phyloP scores from a whole-genome alignment of 768 basidiomycete genomes.

The Naematelia encephala region DNA sequence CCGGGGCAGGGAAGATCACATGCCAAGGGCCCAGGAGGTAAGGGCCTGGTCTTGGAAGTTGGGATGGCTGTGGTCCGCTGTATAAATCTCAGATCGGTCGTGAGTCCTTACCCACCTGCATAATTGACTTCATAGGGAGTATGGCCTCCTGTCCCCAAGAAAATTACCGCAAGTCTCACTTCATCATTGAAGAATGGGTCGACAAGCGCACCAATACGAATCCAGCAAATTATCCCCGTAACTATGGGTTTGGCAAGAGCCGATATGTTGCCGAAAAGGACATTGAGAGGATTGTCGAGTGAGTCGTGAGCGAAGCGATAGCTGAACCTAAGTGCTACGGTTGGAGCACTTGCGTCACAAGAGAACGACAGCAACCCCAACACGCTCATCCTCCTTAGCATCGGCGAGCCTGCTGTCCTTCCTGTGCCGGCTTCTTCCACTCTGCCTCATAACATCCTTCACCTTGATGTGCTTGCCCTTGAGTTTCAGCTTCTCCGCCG shows the following conservation, averaged over 20 bases:
- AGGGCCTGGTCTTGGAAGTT: constrained; percentile 45
- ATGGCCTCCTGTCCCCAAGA: constrained; percentile 49
- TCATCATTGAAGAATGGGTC: constrained; percentile 48
- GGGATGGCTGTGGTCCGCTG: constrained; percentile 46
- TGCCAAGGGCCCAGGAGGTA: constrained; percentile 20
- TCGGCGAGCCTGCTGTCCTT: constrained; percentile 36
- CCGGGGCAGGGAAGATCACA: constrained; percentile 37
- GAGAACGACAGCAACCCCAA: constrained; percentile 43
- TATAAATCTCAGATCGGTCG: constrained; percentile 46
- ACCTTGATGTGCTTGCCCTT: constrained; percentile 44
- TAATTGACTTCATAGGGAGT: constrained; percentile 27
- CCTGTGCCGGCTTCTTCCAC: constrained; percentile 39
- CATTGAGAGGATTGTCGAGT: constrained; percentile 47
- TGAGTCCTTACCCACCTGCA: constrained; percentile 22
- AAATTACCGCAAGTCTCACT: constrained; percentile 48
- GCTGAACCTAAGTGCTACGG: constrained; percentile 32
- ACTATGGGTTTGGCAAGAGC: constrained; percentile 45
- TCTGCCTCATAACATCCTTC: constrained; percentile 43
- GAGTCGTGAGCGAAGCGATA: constrained; percentile 8
- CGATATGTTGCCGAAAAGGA: constrained; percentile 40
- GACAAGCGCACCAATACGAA: constrained; percentile 47
- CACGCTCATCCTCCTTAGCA: constrained; percentile 42
- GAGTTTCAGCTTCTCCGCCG: constrained; percentile 43
- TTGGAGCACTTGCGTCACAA: constrained; percentile 43
- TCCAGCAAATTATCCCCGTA: constrained; percentile 43